Conservation (phyloP, 208 protist genomes). For the Crithidia brevicula region DNA sequence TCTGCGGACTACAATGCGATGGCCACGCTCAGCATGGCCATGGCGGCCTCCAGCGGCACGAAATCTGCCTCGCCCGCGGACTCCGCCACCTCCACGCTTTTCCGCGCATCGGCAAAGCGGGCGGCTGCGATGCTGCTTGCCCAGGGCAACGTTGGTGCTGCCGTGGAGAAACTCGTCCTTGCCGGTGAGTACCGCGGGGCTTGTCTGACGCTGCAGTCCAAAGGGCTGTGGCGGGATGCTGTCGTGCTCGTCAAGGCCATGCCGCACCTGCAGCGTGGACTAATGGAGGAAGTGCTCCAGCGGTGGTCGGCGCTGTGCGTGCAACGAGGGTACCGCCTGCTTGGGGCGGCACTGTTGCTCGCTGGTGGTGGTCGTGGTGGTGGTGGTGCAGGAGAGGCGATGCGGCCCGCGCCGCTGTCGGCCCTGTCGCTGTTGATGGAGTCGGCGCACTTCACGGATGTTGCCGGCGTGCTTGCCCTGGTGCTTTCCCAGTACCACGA, state of each 20-base stretch:
- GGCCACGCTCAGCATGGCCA: constrained; percentile 64
- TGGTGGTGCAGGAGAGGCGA: constrained; percentile 6
- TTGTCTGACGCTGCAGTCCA: constrained; percentile 64
- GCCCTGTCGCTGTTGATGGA: constrained; percentile 56
- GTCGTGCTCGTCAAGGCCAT: constrained; percentile 52
- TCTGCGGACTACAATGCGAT: constrained; percentile 58
- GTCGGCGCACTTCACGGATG: constrained; percentile 62
- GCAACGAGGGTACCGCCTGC: constrained; percentile 53
- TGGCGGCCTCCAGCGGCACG: constrained; percentile 42
- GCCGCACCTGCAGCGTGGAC: constrained; percentile 11
- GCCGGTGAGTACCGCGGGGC: constrained; percentile 69
- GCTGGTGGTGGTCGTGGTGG: constrained; percentile 30
- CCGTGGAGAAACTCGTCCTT: constrained; percentile 79
- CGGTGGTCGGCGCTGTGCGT: constrained; percentile 69
- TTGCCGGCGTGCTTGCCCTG: constrained; percentile 71
- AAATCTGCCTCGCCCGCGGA: constrained; percentile 11
- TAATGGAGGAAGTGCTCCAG: constrained; percentile 37
- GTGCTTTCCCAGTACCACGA: constrained; percentile 42
- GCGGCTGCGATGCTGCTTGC: constrained; percentile 75
- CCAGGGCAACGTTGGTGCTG: constrained; percentile 62
- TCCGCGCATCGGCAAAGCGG: constrained; percentile 49
- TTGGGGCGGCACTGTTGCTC: constrained; percentile 54
- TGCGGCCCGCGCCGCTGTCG: constrained; percentile 13
- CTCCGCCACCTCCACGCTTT: constrained; percentile 41
- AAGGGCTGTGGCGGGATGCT: constrained; percentile 67